Evolutionary conservation across 2,329 filamentous ascomycete species (phyloP).

Genomic region (Verticillium nonalfalfae): DNA sequence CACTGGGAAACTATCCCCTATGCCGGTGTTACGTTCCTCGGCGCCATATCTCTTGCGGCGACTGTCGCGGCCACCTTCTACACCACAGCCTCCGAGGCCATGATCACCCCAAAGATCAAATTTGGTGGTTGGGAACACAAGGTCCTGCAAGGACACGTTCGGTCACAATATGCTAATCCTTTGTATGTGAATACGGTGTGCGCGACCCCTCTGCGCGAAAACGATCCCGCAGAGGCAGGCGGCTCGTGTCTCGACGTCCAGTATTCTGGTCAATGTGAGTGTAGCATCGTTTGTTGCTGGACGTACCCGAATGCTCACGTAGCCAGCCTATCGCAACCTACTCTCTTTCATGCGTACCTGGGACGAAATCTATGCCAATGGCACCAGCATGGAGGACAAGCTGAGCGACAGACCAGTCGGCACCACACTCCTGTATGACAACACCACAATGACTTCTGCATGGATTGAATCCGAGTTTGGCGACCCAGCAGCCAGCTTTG

Average conservation of each 20-base stretch:
- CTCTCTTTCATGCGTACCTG: constrained; percentile 54
- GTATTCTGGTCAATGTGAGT: constrained; percentile 56
- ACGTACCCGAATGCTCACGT: constrained; percentile 3
- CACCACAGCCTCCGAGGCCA: constrained; percentile 67
- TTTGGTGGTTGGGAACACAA: constrained; percentile 44
- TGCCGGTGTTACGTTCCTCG: constrained; percentile 57
- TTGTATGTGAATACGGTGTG: constrained; percentile 50
- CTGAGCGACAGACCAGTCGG: constrained; percentile 48
- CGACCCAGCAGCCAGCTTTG: constrained; percentile 45
- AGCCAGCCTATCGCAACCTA: constrained; percentile 59
- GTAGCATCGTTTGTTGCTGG: constrained; percentile 7
- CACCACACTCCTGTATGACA: constrained; percentile 61
- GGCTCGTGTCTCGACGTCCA: constrained; percentile 62
- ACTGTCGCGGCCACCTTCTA: constrained; percentile 65
- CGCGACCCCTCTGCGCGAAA: constrained; percentile 48
- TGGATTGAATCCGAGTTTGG: constrained; percentile 58
- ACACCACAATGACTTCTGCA: constrained; percentile 61
- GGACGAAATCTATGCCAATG: constrained; percentile 36
- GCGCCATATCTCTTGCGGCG: constrained; percentile 56
- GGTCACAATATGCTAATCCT: constrained; percentile 57
- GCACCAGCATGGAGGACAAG: constrained; percentile 30
- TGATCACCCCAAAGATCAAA: constrained; percentile 68
- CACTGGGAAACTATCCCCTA: constrained; percentile 61
- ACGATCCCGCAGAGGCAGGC: constrained; percentile 32
- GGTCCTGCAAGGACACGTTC: constrained; percentile 49